Conservation (phyloP, 2,329 filamentous ascomycete species). For the Penicillium concentricum region DNA sequence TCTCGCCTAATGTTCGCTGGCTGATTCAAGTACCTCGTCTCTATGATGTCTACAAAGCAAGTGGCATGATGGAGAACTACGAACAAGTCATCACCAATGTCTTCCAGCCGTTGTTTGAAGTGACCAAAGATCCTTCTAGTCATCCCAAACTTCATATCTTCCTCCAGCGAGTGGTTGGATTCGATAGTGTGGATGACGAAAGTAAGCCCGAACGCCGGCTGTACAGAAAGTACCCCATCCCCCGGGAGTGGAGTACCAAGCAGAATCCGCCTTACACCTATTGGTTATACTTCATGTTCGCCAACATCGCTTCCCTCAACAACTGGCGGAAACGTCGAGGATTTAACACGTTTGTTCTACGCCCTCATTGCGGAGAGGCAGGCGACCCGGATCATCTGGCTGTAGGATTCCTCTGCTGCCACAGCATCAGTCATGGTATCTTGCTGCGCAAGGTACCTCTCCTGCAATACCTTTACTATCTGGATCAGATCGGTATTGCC, state of each 20-base stretch:
- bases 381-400: slow-evolving; percentile 96
- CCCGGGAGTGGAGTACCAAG: slow-evolving; percentile 81
- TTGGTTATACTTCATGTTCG: slow-evolving; percentile 97
- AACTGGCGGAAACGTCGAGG: slow-evolving; percentile 85
- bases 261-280: slow-evolving; percentile 99
- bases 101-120: slow-evolving; percentile 92
- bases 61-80: slow-evolving; percentile 80
- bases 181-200: slow-evolving; percentile 97
- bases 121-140: slow-evolving; percentile 78
- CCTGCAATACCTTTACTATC: slow-evolving; percentile 94
- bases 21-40: slow-evolving; percentile 91
- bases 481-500: slow-evolving; percentile 96
- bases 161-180: slow-evolving; percentile 90
- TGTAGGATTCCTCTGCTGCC: slow-evolving; percentile 84
- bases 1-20: slow-evolving; percentile 97
- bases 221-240: slow-evolving; percentile 93
- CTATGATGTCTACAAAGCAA: slow-evolving; percentile 93
- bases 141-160: slow-evolving; percentile 95
- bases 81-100: slow-evolving; percentile 89
- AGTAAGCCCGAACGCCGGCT: slow-evolving; percentile 92
- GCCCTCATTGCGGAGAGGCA: slow-evolving; percentile 94
- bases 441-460: slow-evolving; percentile 90
- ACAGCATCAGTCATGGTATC: slow-evolving; percentile 95
- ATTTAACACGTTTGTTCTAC: slow-evolving; percentile 91
- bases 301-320: slow-evolving; percentile 91